Percentiles rank a stretch among this genome's conserved stretches.
phyloP scores from a whole-genome alignment of 345 rosid species.

The Linum trigynum region DNA sequence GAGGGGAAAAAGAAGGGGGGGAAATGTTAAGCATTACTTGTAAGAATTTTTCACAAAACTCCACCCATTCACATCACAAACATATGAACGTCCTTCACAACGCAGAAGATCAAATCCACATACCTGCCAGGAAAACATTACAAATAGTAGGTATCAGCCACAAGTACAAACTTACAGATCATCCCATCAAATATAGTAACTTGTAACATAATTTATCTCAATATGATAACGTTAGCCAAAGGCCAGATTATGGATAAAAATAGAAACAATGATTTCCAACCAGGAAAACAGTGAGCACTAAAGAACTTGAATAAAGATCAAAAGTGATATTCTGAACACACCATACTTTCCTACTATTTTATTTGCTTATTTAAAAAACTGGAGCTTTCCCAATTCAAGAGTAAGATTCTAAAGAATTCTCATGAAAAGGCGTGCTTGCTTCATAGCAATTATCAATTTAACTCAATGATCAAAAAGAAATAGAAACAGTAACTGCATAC shows the following conservation, averaged over 20 bases:
- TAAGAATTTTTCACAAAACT: conserved; percentile 99
- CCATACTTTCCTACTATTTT: neutral
- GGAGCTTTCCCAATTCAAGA: neutral
- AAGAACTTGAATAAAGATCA: conserved; percentile 2
- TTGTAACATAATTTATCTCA: neutral
- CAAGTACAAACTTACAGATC: neutral
- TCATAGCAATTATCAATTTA: no score
- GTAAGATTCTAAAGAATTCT: neutral
- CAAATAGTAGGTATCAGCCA: neutral
- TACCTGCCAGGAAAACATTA: conserved; percentile 43
- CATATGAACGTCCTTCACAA: conserved; percentile 90
- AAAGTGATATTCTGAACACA: neutral
- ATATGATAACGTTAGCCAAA: neutral
- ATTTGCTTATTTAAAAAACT: no score
- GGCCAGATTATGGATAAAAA: neutral
- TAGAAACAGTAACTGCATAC: neutral
- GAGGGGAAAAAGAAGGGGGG: neutral
- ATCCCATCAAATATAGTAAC: neutral
- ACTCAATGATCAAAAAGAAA: neutral
- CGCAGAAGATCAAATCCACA: conserved; percentile 99
- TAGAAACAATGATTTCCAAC: conserved; percentile 1
- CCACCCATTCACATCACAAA: conserved; percentile 99
- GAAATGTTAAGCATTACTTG: conserved; percentile 44
- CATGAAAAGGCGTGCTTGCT: neutral
- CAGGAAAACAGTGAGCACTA: conserved; percentile 2